phyloP scores from a whole-genome alignment of 495 filamentous ascomycete genomes.

The Aspergillus baeticus region DNA sequence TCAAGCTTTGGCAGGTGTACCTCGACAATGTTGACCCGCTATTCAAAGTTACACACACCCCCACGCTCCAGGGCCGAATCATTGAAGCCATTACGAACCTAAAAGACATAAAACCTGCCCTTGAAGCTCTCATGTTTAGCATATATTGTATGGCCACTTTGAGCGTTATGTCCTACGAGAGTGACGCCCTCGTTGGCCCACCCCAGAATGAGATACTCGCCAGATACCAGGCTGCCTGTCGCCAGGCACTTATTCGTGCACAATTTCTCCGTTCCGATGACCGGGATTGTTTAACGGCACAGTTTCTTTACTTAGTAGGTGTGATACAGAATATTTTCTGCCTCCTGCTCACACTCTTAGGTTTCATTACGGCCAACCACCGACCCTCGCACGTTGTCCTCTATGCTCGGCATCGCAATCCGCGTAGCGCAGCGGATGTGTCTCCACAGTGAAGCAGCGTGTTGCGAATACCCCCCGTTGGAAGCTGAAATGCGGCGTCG shows the following conservation, averaged over 20 bases:
- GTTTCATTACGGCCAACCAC: conserved; percentile 44
- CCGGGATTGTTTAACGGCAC: conserved; percentile 56
- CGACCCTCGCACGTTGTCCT: conserved; percentile 53
- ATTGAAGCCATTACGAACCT: conserved; percentile 35
- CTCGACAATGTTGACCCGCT: conserved; percentile 53
- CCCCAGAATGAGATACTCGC: conserved; percentile 44
- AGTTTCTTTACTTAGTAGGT: conserved; percentile 59
- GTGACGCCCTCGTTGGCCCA: conserved; percentile 37
- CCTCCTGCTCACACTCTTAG: conserved; percentile 29
- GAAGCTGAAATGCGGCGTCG: conserved; percentile 59
- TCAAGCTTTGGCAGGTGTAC: conserved; percentile 49
- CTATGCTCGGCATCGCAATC: conserved; percentile 51
- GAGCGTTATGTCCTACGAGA: conserved; percentile 45
- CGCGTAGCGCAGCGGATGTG: conserved; percentile 56
- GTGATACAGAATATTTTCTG: not conserved
- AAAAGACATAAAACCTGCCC: conserved; percentile 15
- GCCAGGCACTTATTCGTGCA: conserved; percentile 52
- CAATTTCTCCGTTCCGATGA: conserved; percentile 44
- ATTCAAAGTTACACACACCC: conserved; percentile 53
- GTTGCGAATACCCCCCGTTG: conserved; percentile 31
- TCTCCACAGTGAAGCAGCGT: conserved; percentile 45
- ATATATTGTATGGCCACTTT: conserved; percentile 53
- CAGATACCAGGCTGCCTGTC: conserved; percentile 52
- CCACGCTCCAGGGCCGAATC: conserved; percentile 46
- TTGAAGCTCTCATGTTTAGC: conserved; percentile 52